Percentiles rank a stretch among this genome's conserved stretches.
Evolutionary conservation across 2,329 filamentous ascomycete genomes (phyloP).

Genomic region (Diaporthe citri): DNA sequence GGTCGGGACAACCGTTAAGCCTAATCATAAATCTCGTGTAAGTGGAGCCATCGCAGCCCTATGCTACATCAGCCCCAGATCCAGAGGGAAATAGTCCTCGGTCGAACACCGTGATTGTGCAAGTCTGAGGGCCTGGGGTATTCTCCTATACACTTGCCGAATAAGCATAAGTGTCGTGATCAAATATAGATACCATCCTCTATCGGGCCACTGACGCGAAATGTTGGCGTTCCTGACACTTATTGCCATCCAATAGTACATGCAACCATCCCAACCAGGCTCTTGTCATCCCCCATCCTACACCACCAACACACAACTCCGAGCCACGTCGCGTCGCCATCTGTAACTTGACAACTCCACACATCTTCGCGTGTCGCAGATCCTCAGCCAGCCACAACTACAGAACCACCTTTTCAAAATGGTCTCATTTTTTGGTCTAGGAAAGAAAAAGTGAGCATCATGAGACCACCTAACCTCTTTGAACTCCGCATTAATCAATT

Average conservation of each 20-base stretch:
- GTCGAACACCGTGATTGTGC: slow-evolving; percentile 16
- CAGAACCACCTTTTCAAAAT: not conserved
- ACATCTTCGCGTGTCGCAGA: not conserved
- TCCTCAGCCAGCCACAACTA: not conserved
- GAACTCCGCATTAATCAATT: not conserved
- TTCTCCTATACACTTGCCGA: slow-evolving; percentile 12
- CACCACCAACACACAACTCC: slow-evolving; percentile 12
- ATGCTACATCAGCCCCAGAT: slow-evolving; percentile 29
- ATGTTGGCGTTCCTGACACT: slow-evolving; percentile 14
- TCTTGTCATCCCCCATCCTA: not conserved
- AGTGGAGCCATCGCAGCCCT: slow-evolving; percentile 26
- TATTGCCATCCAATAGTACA: slow-evolving; percentile 5
- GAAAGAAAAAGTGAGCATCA: slow-evolving; percentile 22
- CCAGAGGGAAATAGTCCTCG: slow-evolving; percentile 19
- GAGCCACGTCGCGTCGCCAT: slow-evolving; percentile 7
- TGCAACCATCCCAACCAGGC: not conserved
- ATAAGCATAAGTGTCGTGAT: slow-evolving; percentile 31
- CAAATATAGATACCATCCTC: slow-evolving; percentile 24
- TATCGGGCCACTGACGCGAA: slow-evolving; percentile 12
- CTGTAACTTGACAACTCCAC: not conserved
- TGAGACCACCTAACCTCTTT: not conserved
- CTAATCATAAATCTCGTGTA: slow-evolving; percentile 30
- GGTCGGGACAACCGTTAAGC: slow-evolving; percentile 9
- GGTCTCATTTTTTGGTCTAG: slow-evolving; percentile 11
- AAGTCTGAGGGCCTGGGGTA: not conserved